phyloP scores from a whole-genome alignment of 2,329 filamentous ascomycete genomes.

The Arthrobotrys pseudoclavata region DNA sequence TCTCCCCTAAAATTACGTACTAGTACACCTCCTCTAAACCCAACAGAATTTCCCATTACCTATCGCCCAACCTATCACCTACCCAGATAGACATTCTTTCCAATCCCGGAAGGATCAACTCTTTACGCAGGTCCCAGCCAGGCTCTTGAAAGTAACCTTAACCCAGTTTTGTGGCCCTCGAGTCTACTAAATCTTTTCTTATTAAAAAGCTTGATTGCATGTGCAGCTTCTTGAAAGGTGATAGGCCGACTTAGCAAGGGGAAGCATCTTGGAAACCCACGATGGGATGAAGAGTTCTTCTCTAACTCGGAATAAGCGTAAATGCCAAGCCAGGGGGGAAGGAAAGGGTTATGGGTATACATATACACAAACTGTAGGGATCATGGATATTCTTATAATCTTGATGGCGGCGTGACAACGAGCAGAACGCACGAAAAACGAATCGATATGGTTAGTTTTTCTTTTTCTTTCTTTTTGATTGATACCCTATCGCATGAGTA shows the following conservation, averaged over 20 bases:
- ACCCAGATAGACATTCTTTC: conserved; percentile 46
- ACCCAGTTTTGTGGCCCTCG: background rate
- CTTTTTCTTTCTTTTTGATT: background rate
- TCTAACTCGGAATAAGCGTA: conserved; percentile 7
- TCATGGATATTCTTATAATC: conserved; percentile 28
- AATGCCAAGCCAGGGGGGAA: conserved; percentile 4
- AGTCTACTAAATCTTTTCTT: background rate
- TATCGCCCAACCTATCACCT: conserved; percentile 23
- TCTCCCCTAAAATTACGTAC: conserved; percentile 48
- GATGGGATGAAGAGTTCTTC: conserved; percentile 54
- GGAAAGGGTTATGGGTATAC: conserved; percentile 1
- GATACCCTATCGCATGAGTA: conserved; percentile 26
- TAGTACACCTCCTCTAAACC: conserved; percentile 23
- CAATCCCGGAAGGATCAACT: conserved; percentile 53
- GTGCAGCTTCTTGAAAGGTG: conserved; percentile 51
- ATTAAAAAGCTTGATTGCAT: conserved; percentile 58
- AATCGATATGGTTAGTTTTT: background rate
- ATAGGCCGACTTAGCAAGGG: conserved; percentile 26
- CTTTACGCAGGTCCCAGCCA: conserved; percentile 7
- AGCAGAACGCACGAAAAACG: background rate
- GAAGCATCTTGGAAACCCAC: conserved; percentile 22
- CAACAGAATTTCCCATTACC: conserved; percentile 15
- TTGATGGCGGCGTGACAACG: conserved; percentile 19
- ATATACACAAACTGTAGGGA: conserved; percentile 5
- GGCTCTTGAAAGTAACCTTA: conserved; percentile 11